Conservation (phyloP, 1,139 yeast species). For the Yamadazyma jaroonii region DNA sequence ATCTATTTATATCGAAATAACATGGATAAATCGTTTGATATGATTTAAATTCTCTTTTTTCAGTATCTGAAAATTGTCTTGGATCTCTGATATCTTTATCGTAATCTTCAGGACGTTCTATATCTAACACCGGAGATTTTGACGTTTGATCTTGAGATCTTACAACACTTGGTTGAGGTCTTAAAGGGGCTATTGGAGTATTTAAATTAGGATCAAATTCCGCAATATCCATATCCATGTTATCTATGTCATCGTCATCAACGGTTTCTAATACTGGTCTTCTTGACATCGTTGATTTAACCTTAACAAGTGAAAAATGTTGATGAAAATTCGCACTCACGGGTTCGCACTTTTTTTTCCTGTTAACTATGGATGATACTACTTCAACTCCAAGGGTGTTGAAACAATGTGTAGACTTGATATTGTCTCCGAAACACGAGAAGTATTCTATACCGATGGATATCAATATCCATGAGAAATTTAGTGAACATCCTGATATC, state of each 20-base stretch:
- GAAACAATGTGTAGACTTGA: slow-evolving; percentile 26
- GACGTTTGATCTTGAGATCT: slow-evolving; percentile 57
- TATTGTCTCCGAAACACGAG: slow-evolving; percentile 21
- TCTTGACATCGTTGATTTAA: slow-evolving; percentile 26
- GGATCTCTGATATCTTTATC: slow-evolving; percentile 36
- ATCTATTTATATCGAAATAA: slow-evolving; percentile 78
- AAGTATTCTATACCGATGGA: slow-evolving; percentile 14
- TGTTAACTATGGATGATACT: slow-evolving; percentile 1
- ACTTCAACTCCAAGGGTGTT: slow-evolving; percentile 25
- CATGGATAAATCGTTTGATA: slow-evolving; percentile 86
- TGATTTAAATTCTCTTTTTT: slow-evolving; percentile 57
- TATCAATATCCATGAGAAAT: slow-evolving; percentile 12
- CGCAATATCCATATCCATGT: slow-evolving; percentile 89
- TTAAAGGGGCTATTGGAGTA: slow-evolving; percentile 69
- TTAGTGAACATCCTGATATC: slow-evolving; percentile 35
- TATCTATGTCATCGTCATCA: slow-evolving; percentile 85
- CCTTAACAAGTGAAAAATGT: background rate
- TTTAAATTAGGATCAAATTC: slow-evolving; percentile 76
- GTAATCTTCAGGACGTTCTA: slow-evolving; percentile 7
- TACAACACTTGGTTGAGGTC: slow-evolving; percentile 54
- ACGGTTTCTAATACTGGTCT: slow-evolving; percentile 85
- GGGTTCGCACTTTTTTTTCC: background rate
- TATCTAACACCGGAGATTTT: slow-evolving; percentile 7
- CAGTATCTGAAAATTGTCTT: slow-evolving; percentile 41
- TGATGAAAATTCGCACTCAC: background rate